A percentile compares a stretch with the other conserved stretches of the same genome.
These are phyloP conservation scores for Rhododendron vialii DNA, from an alignment of 148 eudicot genomes.

Conservation along the genomic window DNA sequence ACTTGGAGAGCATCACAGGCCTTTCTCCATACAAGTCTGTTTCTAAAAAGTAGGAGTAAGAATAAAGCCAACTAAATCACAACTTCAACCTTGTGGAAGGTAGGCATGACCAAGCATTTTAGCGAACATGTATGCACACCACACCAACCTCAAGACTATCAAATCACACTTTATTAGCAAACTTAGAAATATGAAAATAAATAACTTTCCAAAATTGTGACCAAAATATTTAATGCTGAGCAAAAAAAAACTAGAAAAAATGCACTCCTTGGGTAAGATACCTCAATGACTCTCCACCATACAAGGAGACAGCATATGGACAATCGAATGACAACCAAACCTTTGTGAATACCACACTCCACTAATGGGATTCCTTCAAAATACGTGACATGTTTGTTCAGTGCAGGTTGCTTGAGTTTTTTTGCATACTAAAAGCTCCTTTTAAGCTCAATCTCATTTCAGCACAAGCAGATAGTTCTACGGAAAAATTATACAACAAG, in stretches of 20 bases:
- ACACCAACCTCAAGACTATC: not conserved
- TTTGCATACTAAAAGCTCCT: not conserved
- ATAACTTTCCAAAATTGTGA: not conserved
- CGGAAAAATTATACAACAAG: not conserved
- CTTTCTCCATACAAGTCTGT: not conserved
- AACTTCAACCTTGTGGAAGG: not conserved
- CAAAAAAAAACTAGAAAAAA: not conserved
- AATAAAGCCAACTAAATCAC: not conserved
- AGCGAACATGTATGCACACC: not conserved
- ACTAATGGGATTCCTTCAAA: not conserved
- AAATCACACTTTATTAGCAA: not conserved
- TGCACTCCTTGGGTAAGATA: not conserved
- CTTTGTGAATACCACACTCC: not conserved
- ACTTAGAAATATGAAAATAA: not conserved
- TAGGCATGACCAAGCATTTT: not conserved
- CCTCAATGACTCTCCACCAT: not conserved
- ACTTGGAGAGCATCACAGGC: not conserved
- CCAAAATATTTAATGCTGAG: not conserved
- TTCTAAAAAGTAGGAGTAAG: not conserved
- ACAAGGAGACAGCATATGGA: not conserved
- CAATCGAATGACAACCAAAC: not conserved
- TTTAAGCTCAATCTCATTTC: not conserved
- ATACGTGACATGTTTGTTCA: not conserved
- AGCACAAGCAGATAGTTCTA: not conserved
- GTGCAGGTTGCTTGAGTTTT: not conserved